Evolutionary conservation across 306 rosid genomes (phyloP), one percentile per base, ranked within the genome.

Genomic region (Bauhinia variegata): DNA sequence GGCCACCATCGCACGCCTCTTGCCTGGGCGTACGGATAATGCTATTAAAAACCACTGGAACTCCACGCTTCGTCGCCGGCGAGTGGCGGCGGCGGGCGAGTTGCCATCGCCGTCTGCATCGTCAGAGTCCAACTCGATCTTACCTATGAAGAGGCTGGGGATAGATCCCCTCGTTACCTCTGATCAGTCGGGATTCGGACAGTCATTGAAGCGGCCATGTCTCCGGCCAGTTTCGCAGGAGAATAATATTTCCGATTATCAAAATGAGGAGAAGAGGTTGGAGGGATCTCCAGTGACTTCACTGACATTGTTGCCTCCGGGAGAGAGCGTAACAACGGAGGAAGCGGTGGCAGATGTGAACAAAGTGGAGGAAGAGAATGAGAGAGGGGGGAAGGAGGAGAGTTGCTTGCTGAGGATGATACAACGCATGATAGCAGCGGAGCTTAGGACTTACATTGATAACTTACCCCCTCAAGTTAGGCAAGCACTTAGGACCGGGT

Each of bases 1-100:
- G 98, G 95, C 97, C 38, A 93, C 96, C 16, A 88, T 93, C n/a
- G 86, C 98, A 0, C 85, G 97, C 19, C 82, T 88, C 51, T 74
- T 93, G 7, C 97, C 93, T 0, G 97, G 98, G 1, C 87, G 98
- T 0, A 87, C 98, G 1, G 98, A 89, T 56, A 93, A 93, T 79
- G 92, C 97, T 16, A 89, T 93, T 7, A 93, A 92, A 71, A 93
- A 93, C 30, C 98, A 89, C 78, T 93, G 98, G 98, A 93, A 93
- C 63, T 88, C 98, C 31, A 86, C 96, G 5, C 91, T 93, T 34
- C 91, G 93, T 17, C 92, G 91, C 34, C 77, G 82, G 1, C 69
- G 83, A 1, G 44, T 15, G 2, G 56, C 54, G 3, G 56, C 47
- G 31, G 73, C 28, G 28, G 28, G 28, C 2, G 28, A 75, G 6